phyloP scores from a whole-genome alignment of 371 early-diverging fungal genomes.

The Actinomucor elegans region DNA sequence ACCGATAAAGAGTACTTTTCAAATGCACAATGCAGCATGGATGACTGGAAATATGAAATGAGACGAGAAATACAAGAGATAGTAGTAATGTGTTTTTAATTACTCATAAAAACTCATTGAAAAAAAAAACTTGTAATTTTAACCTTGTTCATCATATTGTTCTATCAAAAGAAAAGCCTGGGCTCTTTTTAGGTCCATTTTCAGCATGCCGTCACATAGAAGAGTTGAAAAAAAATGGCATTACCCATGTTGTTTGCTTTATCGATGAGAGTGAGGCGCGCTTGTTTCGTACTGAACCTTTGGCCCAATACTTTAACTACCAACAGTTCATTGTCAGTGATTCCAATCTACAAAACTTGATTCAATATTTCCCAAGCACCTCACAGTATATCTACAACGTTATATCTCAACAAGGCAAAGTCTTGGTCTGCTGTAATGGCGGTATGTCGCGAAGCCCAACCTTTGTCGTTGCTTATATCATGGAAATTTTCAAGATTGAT shows the following conservation, averaged over 20 bases:
- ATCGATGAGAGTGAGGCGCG: constrained; percentile 62
- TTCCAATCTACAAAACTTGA: constrained; percentile 70
- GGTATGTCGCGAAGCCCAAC: constrained; percentile 85
- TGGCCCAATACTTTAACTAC: constrained; percentile 24
- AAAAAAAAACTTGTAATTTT: no score
- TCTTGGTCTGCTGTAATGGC: constrained; percentile 83
- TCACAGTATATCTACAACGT: constrained; percentile 60
- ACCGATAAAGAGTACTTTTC: constrained; percentile 9
- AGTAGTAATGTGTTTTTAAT: constrained; percentile 33
- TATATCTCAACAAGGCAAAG: constrained; percentile 52
- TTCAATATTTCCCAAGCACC: constrained; percentile 70
- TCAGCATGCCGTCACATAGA: constrained; percentile 63
- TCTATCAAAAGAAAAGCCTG: constrained; percentile 40
- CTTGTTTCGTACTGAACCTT: constrained; percentile 33
- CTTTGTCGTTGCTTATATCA: constrained; percentile 88
- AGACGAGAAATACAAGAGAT: constrained; percentile 84
- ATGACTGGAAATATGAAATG: constrained; percentile 79
- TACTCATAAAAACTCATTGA: background rate
- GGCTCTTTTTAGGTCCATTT: constrained; percentile 80
- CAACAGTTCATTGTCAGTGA: constrained; percentile 61
- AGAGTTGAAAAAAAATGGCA: constrained; percentile 48
- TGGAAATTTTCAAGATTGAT: constrained; percentile 68
- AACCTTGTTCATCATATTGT: background rate
- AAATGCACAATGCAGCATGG: constrained; percentile 27
- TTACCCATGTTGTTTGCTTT: constrained; percentile 78